phyloP scores from a whole-genome alignment of 257 asterid genomes.

The Solanum habrochaites region DNA sequence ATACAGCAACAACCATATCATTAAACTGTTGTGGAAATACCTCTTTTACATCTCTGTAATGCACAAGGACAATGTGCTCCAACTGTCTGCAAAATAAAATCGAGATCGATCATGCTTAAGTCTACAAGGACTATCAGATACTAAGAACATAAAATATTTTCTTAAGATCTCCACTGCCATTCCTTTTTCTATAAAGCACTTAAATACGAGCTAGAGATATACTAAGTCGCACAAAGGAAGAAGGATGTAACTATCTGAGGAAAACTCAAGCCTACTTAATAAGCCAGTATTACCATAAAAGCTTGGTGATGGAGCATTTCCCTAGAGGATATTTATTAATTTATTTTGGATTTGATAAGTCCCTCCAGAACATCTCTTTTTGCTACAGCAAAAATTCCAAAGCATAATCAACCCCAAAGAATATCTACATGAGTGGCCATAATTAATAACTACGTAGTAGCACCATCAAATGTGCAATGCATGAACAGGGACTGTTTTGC shows the following conservation, averaged over 20 bases:
- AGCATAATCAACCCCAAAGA: background rate
- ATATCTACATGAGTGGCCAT: background rate
- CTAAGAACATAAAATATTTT: background rate
- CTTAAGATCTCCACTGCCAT: background rate
- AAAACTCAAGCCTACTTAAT: background rate
- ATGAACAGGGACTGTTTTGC: background rate
- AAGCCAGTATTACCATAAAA: background rate
- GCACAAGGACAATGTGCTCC: slow-evolving; percentile 9
- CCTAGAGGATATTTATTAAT: background rate
- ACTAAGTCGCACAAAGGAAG: background rate
- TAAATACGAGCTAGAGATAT: background rate
- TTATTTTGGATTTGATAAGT: background rate
- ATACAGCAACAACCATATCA: background rate
- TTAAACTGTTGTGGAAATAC: background rate
- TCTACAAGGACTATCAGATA: background rate
- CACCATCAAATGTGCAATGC: background rate
- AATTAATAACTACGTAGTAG: background rate
- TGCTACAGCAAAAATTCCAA: background rate
- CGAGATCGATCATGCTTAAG: background rate
- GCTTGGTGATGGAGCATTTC: background rate
- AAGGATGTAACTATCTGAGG: background rate
- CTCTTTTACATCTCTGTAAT: slow-evolving; percentile 12
- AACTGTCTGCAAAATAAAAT: background rate
- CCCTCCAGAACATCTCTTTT: background rate
- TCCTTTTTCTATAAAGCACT: background rate